Conservation (phyloP, 306 rosid species). For the Hippophae gyantsensis region DNA sequence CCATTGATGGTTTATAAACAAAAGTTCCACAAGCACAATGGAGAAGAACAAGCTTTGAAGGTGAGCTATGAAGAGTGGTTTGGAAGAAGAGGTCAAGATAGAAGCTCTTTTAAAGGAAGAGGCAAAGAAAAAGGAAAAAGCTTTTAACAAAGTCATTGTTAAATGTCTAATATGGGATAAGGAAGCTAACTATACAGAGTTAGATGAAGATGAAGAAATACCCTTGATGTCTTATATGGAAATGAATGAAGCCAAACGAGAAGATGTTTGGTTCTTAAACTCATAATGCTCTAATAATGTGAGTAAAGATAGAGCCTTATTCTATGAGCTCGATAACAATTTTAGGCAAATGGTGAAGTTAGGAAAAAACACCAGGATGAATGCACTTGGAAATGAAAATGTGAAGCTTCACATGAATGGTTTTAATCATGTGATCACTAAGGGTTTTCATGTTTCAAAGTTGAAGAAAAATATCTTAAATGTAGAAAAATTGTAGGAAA, state of each 20-base stretch:
- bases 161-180: not conserved
- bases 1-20: too few relatives aligned
- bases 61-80: too few relatives aligned
- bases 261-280: not conserved
- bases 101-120: not conserved
- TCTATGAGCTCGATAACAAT: not conserved
- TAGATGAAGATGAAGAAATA: not conserved
- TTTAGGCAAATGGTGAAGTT: not conserved
- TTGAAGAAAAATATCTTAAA: conserved; percentile 1
- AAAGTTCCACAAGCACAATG: too few relatives aligned
- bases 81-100: too few relatives aligned
- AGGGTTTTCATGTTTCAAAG: not conserved
- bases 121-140: not conserved
- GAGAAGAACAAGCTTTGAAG: too few relatives aligned
- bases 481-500: conserved; percentile 1
- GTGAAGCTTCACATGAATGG: not conserved
- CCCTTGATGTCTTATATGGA: not conserved
- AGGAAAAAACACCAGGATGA: not conserved
- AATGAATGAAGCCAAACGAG: not conserved
- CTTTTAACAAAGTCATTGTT: not conserved
- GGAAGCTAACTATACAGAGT: not conserved
- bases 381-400: not conserved
- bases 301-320: not conserved
- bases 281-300: too few relatives aligned
- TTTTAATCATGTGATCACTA: not conserved